Evolutionary conservation across 257 asterid species (phyloP), one percentile per base, ranked within the genome.

Genomic region (Striga asiatica): DNA sequence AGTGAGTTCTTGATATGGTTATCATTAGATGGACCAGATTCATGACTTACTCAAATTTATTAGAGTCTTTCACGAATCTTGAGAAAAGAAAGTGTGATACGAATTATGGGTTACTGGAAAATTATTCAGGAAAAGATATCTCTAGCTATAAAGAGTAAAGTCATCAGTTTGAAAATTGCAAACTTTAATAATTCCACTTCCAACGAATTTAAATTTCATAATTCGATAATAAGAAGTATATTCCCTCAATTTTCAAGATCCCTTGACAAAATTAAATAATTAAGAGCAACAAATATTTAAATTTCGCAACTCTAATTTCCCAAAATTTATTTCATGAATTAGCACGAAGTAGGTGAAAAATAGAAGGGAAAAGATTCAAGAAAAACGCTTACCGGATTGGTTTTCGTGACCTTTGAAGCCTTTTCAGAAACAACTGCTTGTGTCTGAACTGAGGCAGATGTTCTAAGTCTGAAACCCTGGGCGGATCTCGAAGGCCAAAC

Each of bases 401-500:
- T 65, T 56, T 29, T 61, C 69, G 61, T 47, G 24, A 6, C 14
- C 18, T 56, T 70, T 17, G 74, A 62, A 69, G 65, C 41, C 65
- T 70, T 70, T 29, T 66, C 57, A 46, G 67, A 29, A 59, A 65
- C 58, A 37, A 69, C 59, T 27, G 81, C 67, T 52, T 77, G 74
- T 37, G 54, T 50, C 25, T 68, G 80, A 62, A 64, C 35, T 45
- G 73, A 54, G 56, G 76, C 68, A 46, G 86, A 80, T 39, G 87
- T 77, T 68, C 57, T 74, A 10, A 81, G 62, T 35, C 72, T 41
- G 29, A 75, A 49, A 43, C 66, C 75, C 56, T 21, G 0, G 2
- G 61, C 66, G 31, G 78, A 80, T 69, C 66, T 85, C 2, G 78
- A 65, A 69, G 73, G 66, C 71, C 73, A 58, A 5, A 50, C 48